A percentile compares a stretch with the other conserved stretches of the same genome.
Evolutionary conservation across 208 protist genomes (phyloP).

Genomic region (Phytomonas francai): DNA sequence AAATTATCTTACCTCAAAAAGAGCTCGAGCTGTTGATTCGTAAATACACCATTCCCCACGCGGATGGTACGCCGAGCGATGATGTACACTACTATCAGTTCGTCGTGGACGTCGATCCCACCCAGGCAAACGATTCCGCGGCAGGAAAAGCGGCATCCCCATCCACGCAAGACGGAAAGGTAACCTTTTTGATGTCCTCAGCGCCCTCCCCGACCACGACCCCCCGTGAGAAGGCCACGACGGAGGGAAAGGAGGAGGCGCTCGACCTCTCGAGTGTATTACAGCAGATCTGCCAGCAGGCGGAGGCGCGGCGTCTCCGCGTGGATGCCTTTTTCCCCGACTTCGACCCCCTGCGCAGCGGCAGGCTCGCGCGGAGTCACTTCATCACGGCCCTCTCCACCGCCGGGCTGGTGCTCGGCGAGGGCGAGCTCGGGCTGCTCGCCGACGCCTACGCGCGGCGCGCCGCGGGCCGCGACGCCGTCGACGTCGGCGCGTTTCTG

Average conservation of each 20-base stretch:
- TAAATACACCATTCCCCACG: slow-evolving; percentile 64
- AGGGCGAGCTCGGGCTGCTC: slow-evolving; percentile 37
- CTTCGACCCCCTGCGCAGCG: slow-evolving; percentile 74
- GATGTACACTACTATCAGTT: slow-evolving; percentile 88
- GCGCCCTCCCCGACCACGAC: neutral
- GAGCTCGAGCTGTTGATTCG: slow-evolving; percentile 71
- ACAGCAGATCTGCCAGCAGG: slow-evolving; percentile 43
- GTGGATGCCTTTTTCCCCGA: slow-evolving; percentile 69
- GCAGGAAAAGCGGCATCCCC: neutral
- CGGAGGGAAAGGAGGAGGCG: slow-evolving; percentile 16
- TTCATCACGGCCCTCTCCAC: slow-evolving; percentile 64
- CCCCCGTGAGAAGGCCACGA: neutral
- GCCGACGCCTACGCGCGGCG: slow-evolving; percentile 24
- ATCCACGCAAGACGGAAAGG: neutral
- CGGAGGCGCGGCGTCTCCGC: slow-evolving; percentile 43
- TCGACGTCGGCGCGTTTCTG: slow-evolving; percentile 38
- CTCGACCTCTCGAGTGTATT: slow-evolving; percentile 32
- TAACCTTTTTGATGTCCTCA: too few species aligned
- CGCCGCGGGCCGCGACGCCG: slow-evolving; percentile 14
- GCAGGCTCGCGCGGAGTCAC: slow-evolving; percentile 36
- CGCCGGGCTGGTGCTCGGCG: slow-evolving; percentile 39
- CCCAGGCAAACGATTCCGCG: slow-evolving; percentile 18
- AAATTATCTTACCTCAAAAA: slow-evolving; percentile 63
- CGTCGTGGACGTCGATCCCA: slow-evolving; percentile 73
- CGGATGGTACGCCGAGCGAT: slow-evolving; percentile 52